phyloP scores from a whole-genome alignment of 805 yeast genomes.

The Kluyveromyces dobzhanskii region DNA sequence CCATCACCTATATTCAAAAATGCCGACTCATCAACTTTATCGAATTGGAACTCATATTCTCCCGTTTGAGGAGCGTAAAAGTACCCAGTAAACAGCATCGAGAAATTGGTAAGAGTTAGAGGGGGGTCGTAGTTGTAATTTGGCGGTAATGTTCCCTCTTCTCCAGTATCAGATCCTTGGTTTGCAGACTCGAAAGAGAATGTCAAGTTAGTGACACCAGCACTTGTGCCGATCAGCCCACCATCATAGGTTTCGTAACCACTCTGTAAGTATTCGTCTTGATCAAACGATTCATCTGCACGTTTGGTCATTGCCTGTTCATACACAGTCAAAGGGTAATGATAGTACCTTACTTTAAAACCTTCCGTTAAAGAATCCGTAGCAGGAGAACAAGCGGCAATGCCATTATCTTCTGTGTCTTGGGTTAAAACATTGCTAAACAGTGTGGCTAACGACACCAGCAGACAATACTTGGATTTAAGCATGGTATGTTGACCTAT shows the following conservation, averaged over 20 bases:
- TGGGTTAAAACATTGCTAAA: no score
- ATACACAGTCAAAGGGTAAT: not conserved
- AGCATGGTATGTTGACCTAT: no score
- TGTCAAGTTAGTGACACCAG: conserved; percentile 7
- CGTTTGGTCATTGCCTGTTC: not conserved
- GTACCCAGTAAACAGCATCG: conserved; percentile 22
- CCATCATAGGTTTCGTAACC: conserved; percentile 7
- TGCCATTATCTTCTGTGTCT: not conserved
- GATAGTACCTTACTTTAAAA: not conserved
- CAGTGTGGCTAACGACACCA: no score
- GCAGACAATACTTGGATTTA: no score
- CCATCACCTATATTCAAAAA: conserved; percentile 27
- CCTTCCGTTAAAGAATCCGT: not conserved
- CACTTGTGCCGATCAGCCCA: conserved; percentile 6
- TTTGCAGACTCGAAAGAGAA: no score
- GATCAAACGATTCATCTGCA: not conserved
- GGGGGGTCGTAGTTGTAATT: conserved; percentile 8
- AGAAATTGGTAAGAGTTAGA: conserved; percentile 12
- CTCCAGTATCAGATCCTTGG: no score
- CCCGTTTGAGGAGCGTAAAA: conserved; percentile 25
- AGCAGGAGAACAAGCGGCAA: not conserved
- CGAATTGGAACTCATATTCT: conserved; percentile 19
- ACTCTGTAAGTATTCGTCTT: conserved; percentile 4
- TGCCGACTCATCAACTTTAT: conserved; percentile 26
- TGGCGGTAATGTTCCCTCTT: conserved; percentile 6